These are phyloP conservation scores for Fusarium guadeloupense DNA, from an alignment of 2,329 filamentous ascomycete species.

Conservation along the genomic window DNA sequence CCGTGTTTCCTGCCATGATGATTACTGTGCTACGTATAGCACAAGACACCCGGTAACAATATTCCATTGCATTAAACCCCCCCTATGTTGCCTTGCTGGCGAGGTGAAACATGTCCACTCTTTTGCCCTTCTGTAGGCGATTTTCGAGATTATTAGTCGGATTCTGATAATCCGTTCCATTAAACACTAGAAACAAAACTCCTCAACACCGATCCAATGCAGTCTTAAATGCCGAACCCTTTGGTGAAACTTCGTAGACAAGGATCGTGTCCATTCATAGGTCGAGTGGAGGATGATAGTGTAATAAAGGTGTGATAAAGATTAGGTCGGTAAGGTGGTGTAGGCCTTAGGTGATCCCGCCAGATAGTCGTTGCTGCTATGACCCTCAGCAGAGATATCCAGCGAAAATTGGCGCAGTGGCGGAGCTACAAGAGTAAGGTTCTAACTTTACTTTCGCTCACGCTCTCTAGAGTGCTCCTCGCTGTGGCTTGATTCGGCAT, in stretches of 20 bases:
- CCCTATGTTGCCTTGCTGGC: slow-evolving; percentile 19
- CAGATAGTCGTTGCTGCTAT: not conserved
- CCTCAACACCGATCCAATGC: slow-evolving; percentile 48
- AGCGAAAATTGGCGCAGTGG: not conserved
- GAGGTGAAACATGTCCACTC: slow-evolving; percentile 22
- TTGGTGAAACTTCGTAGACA: slow-evolving; percentile 34
- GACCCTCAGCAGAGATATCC: not conserved
- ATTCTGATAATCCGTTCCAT: slow-evolving; percentile 25
- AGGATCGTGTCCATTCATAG: slow-evolving; percentile 37
- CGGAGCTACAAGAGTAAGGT: not conserved
- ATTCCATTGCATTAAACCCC: slow-evolving; percentile 24
- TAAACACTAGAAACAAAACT: slow-evolving; percentile 38
- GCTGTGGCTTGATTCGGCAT: slow-evolving; percentile 50
- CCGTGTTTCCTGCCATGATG: slow-evolving; percentile 15
- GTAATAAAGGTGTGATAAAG: slow-evolving; percentile 9
- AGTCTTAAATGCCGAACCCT: slow-evolving; percentile 44
- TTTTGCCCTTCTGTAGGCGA: slow-evolving; percentile 4
- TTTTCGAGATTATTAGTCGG: slow-evolving; percentile 36
- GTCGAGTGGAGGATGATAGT: slow-evolving; percentile 29
- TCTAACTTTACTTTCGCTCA: slow-evolving; percentile 26
- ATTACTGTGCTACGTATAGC: slow-evolving; percentile 21
- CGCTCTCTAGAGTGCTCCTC: slow-evolving; percentile 42
- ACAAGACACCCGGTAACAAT: slow-evolving; percentile 14
- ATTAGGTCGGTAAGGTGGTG: slow-evolving; percentile 6
- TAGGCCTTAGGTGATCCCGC: not conserved